Conservation (phyloP, 768 basidiomycete species). For the Kondoa malvinella region DNA sequence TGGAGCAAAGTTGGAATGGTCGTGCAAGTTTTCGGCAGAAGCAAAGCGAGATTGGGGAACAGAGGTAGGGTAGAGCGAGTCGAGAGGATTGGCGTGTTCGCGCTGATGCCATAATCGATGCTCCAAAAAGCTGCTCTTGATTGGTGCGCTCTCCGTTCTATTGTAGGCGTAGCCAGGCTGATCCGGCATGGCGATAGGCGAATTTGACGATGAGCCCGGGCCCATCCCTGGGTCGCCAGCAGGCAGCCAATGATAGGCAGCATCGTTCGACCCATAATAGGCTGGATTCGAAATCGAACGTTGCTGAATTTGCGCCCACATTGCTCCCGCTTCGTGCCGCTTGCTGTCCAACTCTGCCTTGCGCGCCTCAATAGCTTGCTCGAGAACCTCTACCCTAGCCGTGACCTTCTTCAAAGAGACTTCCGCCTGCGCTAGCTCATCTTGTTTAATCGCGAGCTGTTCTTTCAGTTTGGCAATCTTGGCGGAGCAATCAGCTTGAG, state of each 20-base stretch:
- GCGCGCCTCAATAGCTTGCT: conserved; percentile 23
- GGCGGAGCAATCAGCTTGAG: conserved; percentile 38
- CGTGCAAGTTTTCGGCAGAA: neutral
- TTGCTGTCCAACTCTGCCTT: conserved; percentile 19
- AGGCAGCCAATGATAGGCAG: neutral
- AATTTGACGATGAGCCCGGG: conserved; percentile 5
- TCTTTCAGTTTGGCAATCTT: conserved; percentile 46
- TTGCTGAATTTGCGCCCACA: neutral
- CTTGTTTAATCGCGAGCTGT: conserved; percentile 43
- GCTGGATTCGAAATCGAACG: neutral
- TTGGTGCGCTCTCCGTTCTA: neutral
- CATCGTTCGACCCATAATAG: neutral
- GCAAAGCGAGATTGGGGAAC: conserved; percentile 15
- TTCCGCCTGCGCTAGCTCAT: conserved; percentile 40
- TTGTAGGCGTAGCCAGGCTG: neutral
- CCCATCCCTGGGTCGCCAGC: neutral
- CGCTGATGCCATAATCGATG: conserved; percentile 21
- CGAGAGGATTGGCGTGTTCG: conserved; percentile 2
- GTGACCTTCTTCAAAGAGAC: conserved; percentile 38
- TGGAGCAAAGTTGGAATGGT: conserved; percentile 20
- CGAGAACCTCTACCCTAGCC: conserved; percentile 4
- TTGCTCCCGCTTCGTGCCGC: conserved; percentile 16
- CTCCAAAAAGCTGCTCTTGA: conserved; percentile 21
- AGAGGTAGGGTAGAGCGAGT: conserved; percentile 11
- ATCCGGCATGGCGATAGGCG: conserved; percentile 5